Base-by-base conservation (phyloP, 345 rosid genomes). In the Barbarea vulgaris region DNA sequence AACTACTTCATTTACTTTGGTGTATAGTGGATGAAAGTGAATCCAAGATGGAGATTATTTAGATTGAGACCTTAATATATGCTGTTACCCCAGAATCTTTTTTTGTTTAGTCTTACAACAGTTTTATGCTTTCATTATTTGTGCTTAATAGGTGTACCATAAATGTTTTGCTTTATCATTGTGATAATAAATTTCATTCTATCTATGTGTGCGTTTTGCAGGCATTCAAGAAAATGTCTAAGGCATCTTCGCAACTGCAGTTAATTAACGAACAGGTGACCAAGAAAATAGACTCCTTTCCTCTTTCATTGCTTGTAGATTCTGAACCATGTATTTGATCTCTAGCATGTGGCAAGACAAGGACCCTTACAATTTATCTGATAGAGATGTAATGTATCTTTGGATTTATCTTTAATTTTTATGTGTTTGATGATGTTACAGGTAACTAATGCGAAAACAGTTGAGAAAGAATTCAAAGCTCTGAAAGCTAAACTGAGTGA, bases 381-480 rank as follows among this genome's bases (percentile, higher is more conserved):
- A 18, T 34, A 27, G 36, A 36, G 11, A 31, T 69, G n/a, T 44
- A 28, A 33, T 17, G 46, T 57, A 0, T 71, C 30, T 28, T 27
- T 64, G 50, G 37, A 58, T 50, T 14, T 48, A 65, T 28, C 21
- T 22, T 77, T 18, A 3, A 5, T 48, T 44, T 41, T 18, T 39
- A 7, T 21, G 21, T 67, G 51, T 39, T 57, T 73, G 54, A 67
- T 59, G 59, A 18, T 71, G 59, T 50, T 74, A 68, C 59, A 92
- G 98, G 86, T 84, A 62, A 86, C 89, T 50, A 83, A 92, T 64
- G 89, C 91, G 10, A 95, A 95, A 86, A 73, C 97, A 34, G 84
- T 84, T 47, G 99, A 92, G 80, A 89, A 86, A 70, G 97, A 95
- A 46, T 73, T 75, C 33, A 95, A 89, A 82, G 80, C 85, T 47